Evolutionary conservation across 1,139 yeast genomes (phyloP), one percentile per base, ranked within the genome.

Genomic region (Blastobotrys proliferans): DNA sequence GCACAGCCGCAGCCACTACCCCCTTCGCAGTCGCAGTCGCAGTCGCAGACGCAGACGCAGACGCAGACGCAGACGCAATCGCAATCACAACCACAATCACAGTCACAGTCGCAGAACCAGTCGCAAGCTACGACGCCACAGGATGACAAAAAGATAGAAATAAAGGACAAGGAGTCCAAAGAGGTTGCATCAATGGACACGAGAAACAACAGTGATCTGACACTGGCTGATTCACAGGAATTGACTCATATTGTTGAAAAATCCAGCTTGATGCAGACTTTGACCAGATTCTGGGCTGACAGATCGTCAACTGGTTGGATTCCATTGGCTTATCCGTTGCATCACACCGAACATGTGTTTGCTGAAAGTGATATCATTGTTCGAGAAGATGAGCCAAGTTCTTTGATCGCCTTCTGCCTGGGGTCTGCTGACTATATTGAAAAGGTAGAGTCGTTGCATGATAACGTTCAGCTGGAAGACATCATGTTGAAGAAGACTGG

Each of bases 281-380:
- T 94, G 46, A 79, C 95, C 0, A 87, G 82, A 56, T 90, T 92
- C 64, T 92, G 98, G 98, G 97, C 97, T 1, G 98, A 94, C 64
- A 68, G 98, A 54, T 85, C 97, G 1, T 92, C 97, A 0, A 84
- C 95, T 2, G 74, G 94, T 18, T 94, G 98, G 98, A 88, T 85
- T 52, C 95, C 97, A 0, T 67, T 94, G 31, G 83, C 78, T 17
- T 90, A 88, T 62, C 97, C 97, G 0, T 69, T 90, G 38, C 46
- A 48, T 3, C 58, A 60, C 2, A 76, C 83, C 1, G 97, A 94
- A 57, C 98, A 94, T 61, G 79, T 94, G 4, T 92, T 92, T 69
- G 88, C 88, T 8, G 97, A 94, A 59, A 85, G 95, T 5, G 90
- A 87, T 61, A 95, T 94, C 14, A 83, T 94, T 50, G 94, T 92